Percentiles rank a stretch among this genome's conserved stretches.
Evolutionary conservation across 805 yeast species (phyloP).

Genomic region (Kazachstania psychrophila): DNA sequence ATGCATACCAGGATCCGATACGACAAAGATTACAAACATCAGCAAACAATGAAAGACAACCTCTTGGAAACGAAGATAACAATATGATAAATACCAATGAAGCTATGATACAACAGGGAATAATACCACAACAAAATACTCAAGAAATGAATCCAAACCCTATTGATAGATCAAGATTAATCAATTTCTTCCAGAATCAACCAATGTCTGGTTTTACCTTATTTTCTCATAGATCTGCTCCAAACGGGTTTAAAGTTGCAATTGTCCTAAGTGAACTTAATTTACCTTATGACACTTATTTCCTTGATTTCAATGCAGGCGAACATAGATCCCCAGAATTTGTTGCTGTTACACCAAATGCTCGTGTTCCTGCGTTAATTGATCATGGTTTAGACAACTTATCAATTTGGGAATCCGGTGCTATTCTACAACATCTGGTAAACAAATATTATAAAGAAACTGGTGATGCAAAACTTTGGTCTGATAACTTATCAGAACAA

Average conservation of each 20-base stretch:
- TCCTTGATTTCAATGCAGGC: conserved; percentile 76
- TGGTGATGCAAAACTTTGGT: conserved; percentile 65
- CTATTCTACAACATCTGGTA: conserved; percentile 75
- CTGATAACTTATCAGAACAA: conserved; percentile 68
- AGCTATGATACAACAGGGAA: conserved; percentile 4
- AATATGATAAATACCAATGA: conserved; percentile 5
- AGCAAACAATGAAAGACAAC: not conserved
- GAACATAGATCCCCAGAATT: conserved; percentile 93
- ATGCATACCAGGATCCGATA: not conserved
- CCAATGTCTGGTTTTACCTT: conserved; percentile 79
- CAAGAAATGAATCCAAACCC: conserved; percentile 27
- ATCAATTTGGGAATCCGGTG: conserved; percentile 91
- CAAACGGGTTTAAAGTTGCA: conserved; percentile 94
- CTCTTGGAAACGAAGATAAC: conserved; percentile 11
- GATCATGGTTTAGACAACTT: conserved; percentile 78
- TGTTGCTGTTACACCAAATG: conserved; percentile 89
- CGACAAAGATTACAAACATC: not conserved
- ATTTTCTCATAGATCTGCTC: conserved; percentile 80
- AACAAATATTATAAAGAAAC: conserved; percentile 54
- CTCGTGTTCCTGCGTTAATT: conserved; percentile 87
- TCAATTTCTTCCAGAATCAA: conserved; percentile 62
- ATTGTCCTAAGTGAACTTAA: conserved; percentile 78
- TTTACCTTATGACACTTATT: conserved; percentile 68
- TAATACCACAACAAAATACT: conserved; percentile 16
- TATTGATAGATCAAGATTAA: conserved; percentile 48